Evolutionary conservation across 2,329 filamentous ascomycete genomes (phyloP), one percentile per base, ranked within the genome.

Genomic region (Colletotrichum cuscutae): DNA sequence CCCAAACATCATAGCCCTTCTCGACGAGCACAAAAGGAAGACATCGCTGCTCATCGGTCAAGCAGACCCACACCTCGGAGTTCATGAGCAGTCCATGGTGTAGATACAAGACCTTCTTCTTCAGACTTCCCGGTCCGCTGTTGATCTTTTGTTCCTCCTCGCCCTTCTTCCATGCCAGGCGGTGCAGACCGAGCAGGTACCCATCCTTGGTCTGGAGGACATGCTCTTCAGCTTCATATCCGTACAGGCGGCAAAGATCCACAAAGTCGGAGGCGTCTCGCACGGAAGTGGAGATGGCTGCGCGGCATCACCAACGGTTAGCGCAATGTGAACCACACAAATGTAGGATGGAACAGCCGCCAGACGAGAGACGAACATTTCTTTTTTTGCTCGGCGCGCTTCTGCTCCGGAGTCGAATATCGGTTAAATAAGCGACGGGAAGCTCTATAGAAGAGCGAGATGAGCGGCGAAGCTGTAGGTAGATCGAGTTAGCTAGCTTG

Each of bases 1-100:
- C 92, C 94, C 97, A 99, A 76, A 98, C 96, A 85, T 99, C 97
- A 78, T 97, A 99, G 3, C 97, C 97, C 78, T 90, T 89, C 79
- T 98, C 95, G 0, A 97, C 95, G 56, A 99, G 86, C 76, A 93
- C 89, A 80, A 99, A 98, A 0, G 97, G 95, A 52, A 99, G 86
- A 76, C 93, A 96, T 77, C 95, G 90, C 81, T 97, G 89, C 77
- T 92, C 91, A 76, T 98, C 94, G 0, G 96, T 97, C 80, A 96
- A 85, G 79, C 95, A 97, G 9, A 98, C 94, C 97, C 97, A 99
- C 42, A 99, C 96, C 82, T 99, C 97, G 77, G 95, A 98, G 83
- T 98, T 98, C 97, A 99, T 99, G 79, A 99, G 89, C 71, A 99
- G 88, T 9, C 96, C 97, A 82, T 99, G 97, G 79, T 99, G 97